Evolutionary conservation across 495 filamentous ascomycete species (phyloP).

Genomic region (Neurospora intermedia): DNA sequence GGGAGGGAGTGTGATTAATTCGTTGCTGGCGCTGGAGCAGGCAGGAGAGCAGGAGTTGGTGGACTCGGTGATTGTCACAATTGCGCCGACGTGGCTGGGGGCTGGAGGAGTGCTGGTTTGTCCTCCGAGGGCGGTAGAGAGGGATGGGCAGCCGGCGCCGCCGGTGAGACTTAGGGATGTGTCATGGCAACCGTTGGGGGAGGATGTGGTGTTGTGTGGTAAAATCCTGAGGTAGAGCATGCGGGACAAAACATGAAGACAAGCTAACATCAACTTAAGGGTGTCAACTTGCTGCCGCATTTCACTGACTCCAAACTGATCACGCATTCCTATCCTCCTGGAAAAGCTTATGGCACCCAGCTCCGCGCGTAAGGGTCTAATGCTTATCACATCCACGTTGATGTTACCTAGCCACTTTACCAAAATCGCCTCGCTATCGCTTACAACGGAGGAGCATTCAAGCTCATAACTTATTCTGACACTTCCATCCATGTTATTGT

Average conservation of each 20-base stretch:
- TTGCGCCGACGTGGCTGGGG: conserved; percentile 78
- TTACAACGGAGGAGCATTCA: not conserved
- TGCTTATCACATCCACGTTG: not conserved
- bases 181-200: conserved; percentile 61
- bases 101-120: conserved; percentile 63
- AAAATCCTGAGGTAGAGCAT: conserved; percentile 23
- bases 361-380: not conserved
- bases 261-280: not conserved
- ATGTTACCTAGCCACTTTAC: not conserved
- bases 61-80: conserved; percentile 66
- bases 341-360: not conserved
- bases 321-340: not conserved
- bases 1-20: conserved; percentile 66
- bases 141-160: conserved; percentile 39
- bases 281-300: not conserved
- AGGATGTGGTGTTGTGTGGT: conserved; percentile 72
- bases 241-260: not conserved
- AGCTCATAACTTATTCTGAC: not conserved
- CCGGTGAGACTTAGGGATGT: conserved; percentile 55
- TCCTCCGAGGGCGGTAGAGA: conserved; percentile 42
- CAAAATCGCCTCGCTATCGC: not conserved
- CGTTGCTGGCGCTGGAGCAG: conserved; percentile 46
- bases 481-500: not conserved
- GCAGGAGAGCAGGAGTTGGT: conserved; percentile 46
- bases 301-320: not conserved